Evolutionary conservation across 768 basidiomycete genomes (phyloP), one percentile per base, ranked within the genome.

Genomic region (Tricholoma hemisulphureum): DNA sequence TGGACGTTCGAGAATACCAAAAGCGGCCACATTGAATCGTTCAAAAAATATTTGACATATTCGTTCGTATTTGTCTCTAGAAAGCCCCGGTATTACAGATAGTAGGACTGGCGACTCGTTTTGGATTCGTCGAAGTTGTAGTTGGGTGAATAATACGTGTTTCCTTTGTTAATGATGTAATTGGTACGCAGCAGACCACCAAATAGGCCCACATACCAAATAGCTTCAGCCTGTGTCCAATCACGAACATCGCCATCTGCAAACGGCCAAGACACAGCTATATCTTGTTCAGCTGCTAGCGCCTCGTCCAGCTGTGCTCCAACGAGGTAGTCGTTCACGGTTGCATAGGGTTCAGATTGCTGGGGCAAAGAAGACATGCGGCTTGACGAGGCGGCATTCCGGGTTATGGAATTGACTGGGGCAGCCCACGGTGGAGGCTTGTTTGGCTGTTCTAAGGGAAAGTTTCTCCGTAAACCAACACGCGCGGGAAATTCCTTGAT

Each of bases 41-140:
- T 96, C 94, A 65, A 97, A 97, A 73, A 95, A 92, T 35, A 91
- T 80, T 66, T 89, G 92, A 64, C 87, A 89, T 64, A 89, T 81
- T 43, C 80, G 80, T 68, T 95, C 91, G 69, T 88, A 83, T 8
- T 83, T 79, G 34, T 77, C 74, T 53, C 89, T 82, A 23, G 90
- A 82, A 20, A 91, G 81, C 28, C 84, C 83, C 0, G 87, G 73
- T 4, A 80, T 74, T 55, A 95, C 77, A 35, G 88, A 85, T 57
- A 95, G 80, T 29, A 95, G 79, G 55, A 93, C 83, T 2, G 93
- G 91, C 16, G 91, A 94, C 68, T 95, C 92, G 68, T 95, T 94
- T 64, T 92, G 91, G 6, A 83, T 83, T 55, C 94, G 88, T 53
- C 89, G 84, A 52, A 91, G 83, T 59, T 86, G 83, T 20, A 96